Percentiles rank a stretch among this genome's conserved stretches.
Conservation (phyloP, 331 rosid species). For the Acacia pycnantha region DNA sequence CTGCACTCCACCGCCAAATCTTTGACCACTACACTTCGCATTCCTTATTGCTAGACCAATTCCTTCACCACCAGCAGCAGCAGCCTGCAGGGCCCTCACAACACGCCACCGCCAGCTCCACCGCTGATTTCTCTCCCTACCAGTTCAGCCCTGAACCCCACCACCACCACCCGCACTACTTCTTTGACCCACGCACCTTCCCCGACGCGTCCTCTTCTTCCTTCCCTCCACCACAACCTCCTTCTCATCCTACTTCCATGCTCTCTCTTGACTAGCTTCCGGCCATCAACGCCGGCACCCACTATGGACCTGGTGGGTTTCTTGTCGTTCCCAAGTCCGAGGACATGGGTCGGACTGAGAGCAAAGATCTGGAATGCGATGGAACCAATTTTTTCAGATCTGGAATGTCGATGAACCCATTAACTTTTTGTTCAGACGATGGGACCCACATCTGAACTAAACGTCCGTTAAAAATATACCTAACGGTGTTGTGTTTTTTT, state of each 20-base stretch:
- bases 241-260: constrained; percentile 36
- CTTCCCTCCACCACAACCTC: constrained; percentile 41
- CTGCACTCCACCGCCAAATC: constrained; percentile 50
- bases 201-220: constrained; percentile 43
- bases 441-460: too few relatives aligned
- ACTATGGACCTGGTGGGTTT: constrained; percentile 42
- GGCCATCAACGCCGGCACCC: constrained; percentile 26
- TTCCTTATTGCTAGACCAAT: constrained; percentile 34
- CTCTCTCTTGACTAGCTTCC: constrained; percentile 60
- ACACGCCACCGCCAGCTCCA: not conserved
- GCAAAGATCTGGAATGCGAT: too few relatives aligned
- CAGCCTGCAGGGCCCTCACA: constrained; percentile 23
- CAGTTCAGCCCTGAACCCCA: constrained; percentile 26
- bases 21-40: constrained; percentile 61
- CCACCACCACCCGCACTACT: constrained; percentile 19
- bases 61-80: constrained; percentile 36
- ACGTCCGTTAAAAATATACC: too few relatives aligned
- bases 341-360: constrained; percentile 48
- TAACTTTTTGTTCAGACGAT: too few relatives aligned
- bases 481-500: too few relatives aligned
- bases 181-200: constrained; percentile 72
- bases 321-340: constrained; percentile 72
- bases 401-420: too few relatives aligned
- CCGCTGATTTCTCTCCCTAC: constrained; percentile 36
- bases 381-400: too few relatives aligned